Base-by-base conservation (phyloP, 2,329 filamentous ascomycete species). In the Fusarium sp. region DNA sequence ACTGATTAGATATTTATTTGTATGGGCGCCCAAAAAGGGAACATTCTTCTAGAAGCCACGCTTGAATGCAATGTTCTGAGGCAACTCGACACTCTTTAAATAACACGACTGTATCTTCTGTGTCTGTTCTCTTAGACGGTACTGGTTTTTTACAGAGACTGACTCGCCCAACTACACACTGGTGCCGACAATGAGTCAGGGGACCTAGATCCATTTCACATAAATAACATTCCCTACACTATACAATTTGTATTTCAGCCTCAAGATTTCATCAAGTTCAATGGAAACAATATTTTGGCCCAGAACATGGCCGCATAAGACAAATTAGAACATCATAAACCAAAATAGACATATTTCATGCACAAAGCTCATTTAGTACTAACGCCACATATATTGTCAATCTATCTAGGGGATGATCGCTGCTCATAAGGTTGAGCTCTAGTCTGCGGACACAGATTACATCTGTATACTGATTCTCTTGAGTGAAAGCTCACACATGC, bases 401-500 rank as follows among this genome's bases (percentile, higher is more conserved):
- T 3, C 45, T 18, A 18, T 24, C n/a, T n/a, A n/a, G n/a, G n/a
- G n/a, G n/a, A n/a, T n/a, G n/a, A n/a, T n/a, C n/a, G n/a, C n/a
- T n/a, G n/a, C n/a, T n/a, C n/a, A n/a, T n/a, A n/a, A n/a, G n/a
- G n/a, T n/a, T n/a, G n/a, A n/a, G n/a, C n/a, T n/a, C n/a, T n/a
- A n/a, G n/a, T n/a, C n/a, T n/a, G n/a, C n/a, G n/a, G n/a, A n/a
- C n/a, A n/a, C n/a, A n/a, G n/a, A n/a, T n/a, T n/a, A n/a, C n/a
- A n/a, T n/a, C 3, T 31, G 11, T 5, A 3, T 14, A 20, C 11
- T 13, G 1, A 2, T 6, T 9, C 7, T 31, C 3, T 2, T 1
- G 6, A 3, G 3, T 4, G 8, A n/a, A 8, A 6, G 6, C 20
- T 12, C 3, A 5, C 10, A 10, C 16, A 1, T n/a, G n/a, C n/a